Conservation (phyloP, 768 basidiomycete species). For the Boletellus emodensis region DNA sequence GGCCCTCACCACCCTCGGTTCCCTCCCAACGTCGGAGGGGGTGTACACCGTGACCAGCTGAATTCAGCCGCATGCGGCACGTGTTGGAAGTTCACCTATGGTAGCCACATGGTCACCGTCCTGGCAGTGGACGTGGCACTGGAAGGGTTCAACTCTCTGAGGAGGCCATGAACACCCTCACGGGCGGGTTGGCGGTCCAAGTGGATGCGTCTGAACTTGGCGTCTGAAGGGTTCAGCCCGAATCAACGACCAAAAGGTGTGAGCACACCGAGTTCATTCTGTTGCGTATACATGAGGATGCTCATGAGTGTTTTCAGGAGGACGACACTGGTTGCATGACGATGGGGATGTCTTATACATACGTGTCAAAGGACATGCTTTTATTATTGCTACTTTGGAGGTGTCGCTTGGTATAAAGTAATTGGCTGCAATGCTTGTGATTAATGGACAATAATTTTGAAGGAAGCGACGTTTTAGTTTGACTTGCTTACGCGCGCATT, state of each 20-base stretch:
- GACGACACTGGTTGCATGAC: background rate
- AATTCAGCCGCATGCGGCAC: conserved; percentile 30
- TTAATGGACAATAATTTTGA: no score
- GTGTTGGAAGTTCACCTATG: conserved; percentile 31
- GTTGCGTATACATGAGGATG: background rate
- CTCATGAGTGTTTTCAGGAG: conserved; percentile 1
- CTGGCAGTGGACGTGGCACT: conserved; percentile 29
- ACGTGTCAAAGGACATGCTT: background rate
- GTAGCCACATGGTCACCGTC: conserved; percentile 12
- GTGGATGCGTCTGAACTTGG: conserved; percentile 50
- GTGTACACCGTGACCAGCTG: conserved; percentile 29
- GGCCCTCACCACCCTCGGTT: conserved; percentile 24
- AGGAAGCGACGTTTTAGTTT: no score
- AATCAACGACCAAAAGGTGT: background rate
- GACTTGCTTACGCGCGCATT: background rate
- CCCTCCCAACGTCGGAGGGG: conserved; percentile 32
- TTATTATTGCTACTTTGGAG: background rate
- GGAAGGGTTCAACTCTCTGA: conserved; percentile 46
- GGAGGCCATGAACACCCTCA: conserved; percentile 53
- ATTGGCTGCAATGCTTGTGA: background rate
- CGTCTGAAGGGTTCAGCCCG: background rate
- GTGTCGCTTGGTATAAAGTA: background rate
- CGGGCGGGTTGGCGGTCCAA: conserved; percentile 42
- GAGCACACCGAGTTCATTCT: background rate
- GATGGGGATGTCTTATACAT: background rate